phyloP scores from a whole-genome alignment of 176 grass and related monocot genomes.

The Elymus sibiricus region DNA sequence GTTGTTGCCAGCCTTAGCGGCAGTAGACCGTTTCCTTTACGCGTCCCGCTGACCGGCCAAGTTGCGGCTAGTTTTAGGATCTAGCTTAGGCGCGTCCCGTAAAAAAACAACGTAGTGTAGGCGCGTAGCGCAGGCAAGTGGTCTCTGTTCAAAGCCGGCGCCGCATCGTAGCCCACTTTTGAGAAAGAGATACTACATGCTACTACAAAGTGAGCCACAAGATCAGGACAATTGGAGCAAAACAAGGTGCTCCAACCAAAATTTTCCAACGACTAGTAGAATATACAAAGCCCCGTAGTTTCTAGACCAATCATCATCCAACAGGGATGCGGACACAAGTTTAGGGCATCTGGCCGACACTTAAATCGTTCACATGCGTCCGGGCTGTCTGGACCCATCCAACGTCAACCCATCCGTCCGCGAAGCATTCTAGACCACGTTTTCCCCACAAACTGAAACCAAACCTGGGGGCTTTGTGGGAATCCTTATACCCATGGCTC shows the following conservation, averaged over 20 bases:
- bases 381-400: too few species aligned
- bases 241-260: slow-evolving; percentile 24
- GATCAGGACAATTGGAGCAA: not conserved
- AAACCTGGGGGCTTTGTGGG: too few species aligned
- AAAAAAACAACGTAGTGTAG: not conserved
- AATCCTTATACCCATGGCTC: too few species aligned
- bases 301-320: slow-evolving; percentile 35
- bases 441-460: too few species aligned
- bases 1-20: slow-evolving; percentile 9
- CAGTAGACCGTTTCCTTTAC: slow-evolving; percentile 11
- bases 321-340: not conserved
- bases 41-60: not conserved
- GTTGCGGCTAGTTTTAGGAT: not conserved
- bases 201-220: not conserved
- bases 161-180: slow-evolving; percentile 8
- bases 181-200: not conserved
- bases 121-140: too few species aligned
- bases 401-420: too few species aligned
- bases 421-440: too few species aligned
- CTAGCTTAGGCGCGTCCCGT: not conserved
- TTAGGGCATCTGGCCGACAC: too few species aligned
- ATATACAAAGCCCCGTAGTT: not conserved
- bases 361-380: too few species aligned
- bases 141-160: slow-evolving; percentile 44
- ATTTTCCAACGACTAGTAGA: not conserved